A percentile compares a stretch with the other conserved stretches of the same genome.
Evolutionary conservation across 2,329 filamentous ascomycete genomes (phyloP).

Genomic region (Colletotrichum siamense): DNA sequence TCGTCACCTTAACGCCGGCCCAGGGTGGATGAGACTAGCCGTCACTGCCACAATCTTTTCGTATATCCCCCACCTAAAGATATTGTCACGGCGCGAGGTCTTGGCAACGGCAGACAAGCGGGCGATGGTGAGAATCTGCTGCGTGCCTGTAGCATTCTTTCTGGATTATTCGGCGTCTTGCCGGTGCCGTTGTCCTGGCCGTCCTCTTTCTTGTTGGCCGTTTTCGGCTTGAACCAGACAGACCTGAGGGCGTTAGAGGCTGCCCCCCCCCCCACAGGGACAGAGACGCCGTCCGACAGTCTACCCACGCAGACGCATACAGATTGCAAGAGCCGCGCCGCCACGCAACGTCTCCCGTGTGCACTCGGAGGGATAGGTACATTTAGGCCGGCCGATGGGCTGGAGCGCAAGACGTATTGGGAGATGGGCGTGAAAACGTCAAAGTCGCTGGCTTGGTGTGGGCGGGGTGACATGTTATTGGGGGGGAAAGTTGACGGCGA

Average conservation of each 20-base stretch:
- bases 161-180: too few relatives aligned
- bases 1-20: not conserved
- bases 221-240: too few relatives aligned
- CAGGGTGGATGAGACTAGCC: not conserved
- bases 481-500: not conserved
- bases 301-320: not conserved
- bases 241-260: not conserved
- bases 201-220: not conserved
- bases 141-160: not conserved
- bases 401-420: not conserved
- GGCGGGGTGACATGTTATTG: not conserved
- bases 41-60: constrained; percentile 6
- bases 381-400: not conserved
- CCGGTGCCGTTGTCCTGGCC: not conserved
- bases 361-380: not conserved
- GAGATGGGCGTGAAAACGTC: not conserved
- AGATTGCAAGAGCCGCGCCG: not conserved
- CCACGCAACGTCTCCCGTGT: not conserved
- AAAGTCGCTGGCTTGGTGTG: not conserved
- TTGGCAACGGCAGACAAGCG: not conserved
- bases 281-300: not conserved
- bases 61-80: not conserved
- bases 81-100: not conserved
- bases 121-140: not conserved
- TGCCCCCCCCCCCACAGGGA: not conserved